These are phyloP conservation scores for Dendrobium nobile DNA, from an alignment of 106 monocot species.

Conservation along the genomic window DNA sequence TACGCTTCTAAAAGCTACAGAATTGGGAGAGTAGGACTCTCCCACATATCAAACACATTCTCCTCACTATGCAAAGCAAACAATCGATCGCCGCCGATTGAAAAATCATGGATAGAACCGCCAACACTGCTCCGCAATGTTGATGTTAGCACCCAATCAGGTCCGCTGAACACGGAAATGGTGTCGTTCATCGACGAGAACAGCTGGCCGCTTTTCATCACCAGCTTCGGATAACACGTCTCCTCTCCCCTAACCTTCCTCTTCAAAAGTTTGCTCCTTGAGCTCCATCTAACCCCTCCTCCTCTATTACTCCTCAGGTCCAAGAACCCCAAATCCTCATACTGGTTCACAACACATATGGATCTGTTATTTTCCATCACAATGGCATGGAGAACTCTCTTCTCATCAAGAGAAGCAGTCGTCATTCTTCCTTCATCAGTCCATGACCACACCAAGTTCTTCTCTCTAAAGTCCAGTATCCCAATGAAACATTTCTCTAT, in stretches of 20 bases:
- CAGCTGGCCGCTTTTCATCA: conserved; percentile 55
- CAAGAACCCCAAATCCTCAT: conserved; percentile 83
- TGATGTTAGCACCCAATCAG: conserved; percentile 69
- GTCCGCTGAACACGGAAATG: conserved; percentile 83
- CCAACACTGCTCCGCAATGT: conserved; percentile 55
- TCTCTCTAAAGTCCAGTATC: conserved; percentile 63
- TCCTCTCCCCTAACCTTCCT: conserved; percentile 52
- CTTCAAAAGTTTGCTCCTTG: conserved; percentile 75
- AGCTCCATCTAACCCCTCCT: conserved; percentile 77
- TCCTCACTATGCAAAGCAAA: conserved; percentile 89
- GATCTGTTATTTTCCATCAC: conserved; percentile 64
- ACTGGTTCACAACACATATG: conserved; percentile 87
- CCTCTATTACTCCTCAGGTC: conserved; percentile 46
- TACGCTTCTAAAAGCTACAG: not conserved
- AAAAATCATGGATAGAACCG: conserved; percentile 84
- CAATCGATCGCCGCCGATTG: conserved; percentile 77
- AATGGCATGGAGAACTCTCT: conserved; percentile 71
- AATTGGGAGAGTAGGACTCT: conserved; percentile 51
- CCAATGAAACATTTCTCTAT: conserved; percentile 79
- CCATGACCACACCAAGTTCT: conserved; percentile 64
- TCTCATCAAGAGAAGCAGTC: conserved; percentile 36
- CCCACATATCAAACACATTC: conserved; percentile 96
- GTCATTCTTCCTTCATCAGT: conserved; percentile 33
- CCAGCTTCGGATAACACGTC: conserved; percentile 80
- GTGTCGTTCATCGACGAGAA: conserved; percentile 87